Evolutionary conservation across 192 early-diverging fungal genomes (phyloP).

Genomic region (Coemansia sp.): DNA sequence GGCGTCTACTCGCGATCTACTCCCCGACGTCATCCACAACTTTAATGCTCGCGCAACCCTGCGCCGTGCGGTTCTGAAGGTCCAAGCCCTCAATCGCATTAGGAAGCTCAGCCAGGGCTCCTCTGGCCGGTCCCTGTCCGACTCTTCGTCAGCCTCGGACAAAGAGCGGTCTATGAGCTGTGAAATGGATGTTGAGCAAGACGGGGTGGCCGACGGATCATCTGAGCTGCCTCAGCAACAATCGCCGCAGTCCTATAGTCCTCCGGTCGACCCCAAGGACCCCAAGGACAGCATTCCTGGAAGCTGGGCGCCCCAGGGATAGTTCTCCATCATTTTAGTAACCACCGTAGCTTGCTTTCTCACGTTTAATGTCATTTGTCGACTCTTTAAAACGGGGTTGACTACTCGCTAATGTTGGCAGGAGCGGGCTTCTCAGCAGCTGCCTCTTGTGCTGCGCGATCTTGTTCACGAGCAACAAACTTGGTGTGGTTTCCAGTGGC

Average conservation of each 20-base stretch:
- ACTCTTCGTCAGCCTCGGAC: neutral
- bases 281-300: conserved; percentile 21
- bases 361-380: neutral
- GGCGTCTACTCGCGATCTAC: conserved; percentile 73
- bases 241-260: neutral
- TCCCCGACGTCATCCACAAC: conserved; percentile 77
- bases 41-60: conserved; percentile 52
- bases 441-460: neutral
- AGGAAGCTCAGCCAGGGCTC: conserved; percentile 28
- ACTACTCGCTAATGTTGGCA: neutral
- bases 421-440: conserved; percentile 4
- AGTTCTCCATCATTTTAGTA: neutral
- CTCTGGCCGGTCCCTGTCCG: neutral
- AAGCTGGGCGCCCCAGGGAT: conserved; percentile 16
- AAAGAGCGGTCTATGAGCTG: neutral
- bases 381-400: neutral
- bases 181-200: neutral
- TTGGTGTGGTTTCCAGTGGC: conserved; percentile 57
- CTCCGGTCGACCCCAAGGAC: neutral
- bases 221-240: neutral
- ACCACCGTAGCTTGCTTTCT: neutral
- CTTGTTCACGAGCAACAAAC: conserved; percentile 40
- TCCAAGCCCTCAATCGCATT: conserved; percentile 53
- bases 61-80: conserved; percentile 53
- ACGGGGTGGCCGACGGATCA: neutral